A percentile compares a stretch with the other conserved stretches of the same genome.
Evolutionary conservation across 2,329 filamentous ascomycete genomes (phyloP).

Genomic region (Botrytis squamosa): DNA sequence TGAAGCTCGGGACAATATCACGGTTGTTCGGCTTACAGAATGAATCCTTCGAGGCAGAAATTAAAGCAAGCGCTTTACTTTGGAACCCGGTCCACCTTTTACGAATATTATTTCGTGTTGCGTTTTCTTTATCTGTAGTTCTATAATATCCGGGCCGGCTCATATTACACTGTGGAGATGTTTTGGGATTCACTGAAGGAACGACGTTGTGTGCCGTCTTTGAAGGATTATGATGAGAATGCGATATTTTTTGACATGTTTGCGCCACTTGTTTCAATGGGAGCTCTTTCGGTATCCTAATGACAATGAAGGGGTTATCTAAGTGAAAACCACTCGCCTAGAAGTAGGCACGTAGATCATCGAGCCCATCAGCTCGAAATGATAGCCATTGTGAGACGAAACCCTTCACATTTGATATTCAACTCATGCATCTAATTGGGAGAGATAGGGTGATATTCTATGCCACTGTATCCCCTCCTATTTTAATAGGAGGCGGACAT

Average conservation of each 20-base stretch:
- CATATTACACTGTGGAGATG: not conserved
- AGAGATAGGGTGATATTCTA: not conserved
- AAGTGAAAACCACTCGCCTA: not conserved
- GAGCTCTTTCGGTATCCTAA: not conserved
- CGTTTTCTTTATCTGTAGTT: not conserved
- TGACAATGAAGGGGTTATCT: not conserved
- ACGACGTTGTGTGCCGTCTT: not conserved
- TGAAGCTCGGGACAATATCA: not conserved
- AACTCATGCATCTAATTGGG: not conserved
- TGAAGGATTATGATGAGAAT: not conserved
- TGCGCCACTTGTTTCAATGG: not conserved
- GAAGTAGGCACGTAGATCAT: not conserved
- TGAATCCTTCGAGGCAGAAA: not conserved
- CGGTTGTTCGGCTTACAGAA: not conserved
- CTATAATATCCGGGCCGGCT: no score
- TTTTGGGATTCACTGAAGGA: not conserved
- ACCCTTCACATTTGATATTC: not conserved
- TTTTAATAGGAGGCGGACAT: not conserved
- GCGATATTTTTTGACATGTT: not conserved
- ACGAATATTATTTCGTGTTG: not conserved
- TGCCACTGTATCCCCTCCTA: no score
- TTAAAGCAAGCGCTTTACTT: slow-evolving; percentile 3
- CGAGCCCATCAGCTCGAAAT: not conserved
- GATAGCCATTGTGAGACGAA: not conserved
- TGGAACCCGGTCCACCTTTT: not conserved